phyloP scores from a whole-genome alignment of 768 basidiomycete genomes.

The Rickenella mellea region DNA sequence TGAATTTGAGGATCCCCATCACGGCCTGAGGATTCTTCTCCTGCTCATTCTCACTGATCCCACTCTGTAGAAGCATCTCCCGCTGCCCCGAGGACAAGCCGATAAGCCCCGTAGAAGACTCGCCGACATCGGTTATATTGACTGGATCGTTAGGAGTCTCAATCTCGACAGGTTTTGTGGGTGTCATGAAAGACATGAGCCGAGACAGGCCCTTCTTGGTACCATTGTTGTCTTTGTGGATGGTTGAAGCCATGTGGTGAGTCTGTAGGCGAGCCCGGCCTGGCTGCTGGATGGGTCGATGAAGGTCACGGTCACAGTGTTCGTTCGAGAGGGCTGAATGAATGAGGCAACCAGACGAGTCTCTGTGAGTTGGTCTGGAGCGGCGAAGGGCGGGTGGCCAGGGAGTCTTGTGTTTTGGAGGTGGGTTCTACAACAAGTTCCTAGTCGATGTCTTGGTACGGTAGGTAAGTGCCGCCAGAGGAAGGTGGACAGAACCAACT shows the following conservation, averaged over 20 bases:
- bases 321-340: slow-evolving; percentile 63
- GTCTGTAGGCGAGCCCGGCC: not conserved
- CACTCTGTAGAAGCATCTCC: slow-evolving; percentile 88
- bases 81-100: slow-evolving; percentile 99
- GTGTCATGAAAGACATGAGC: slow-evolving; percentile 64
- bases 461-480: too few relatives aligned
- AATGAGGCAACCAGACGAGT: slow-evolving; percentile 28
- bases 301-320: slow-evolving; percentile 29
- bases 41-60: slow-evolving; percentile 89
- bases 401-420: too few relatives aligned
- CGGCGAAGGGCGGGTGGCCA: too few relatives aligned
- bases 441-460: too few relatives aligned
- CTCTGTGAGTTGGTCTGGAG: too few relatives aligned
- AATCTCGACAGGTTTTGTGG: slow-evolving; percentile 78
- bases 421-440: too few relatives aligned
- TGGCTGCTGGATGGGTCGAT: slow-evolving; percentile 22
- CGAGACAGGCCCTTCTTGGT: slow-evolving; percentile 57
- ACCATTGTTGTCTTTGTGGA: too few relatives aligned
- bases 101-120: slow-evolving; percentile 95
- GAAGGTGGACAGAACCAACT: too few relatives aligned
- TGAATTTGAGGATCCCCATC: slow-evolving; percentile 98
- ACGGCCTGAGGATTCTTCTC: slow-evolving; percentile 97
- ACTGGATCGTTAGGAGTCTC: slow-evolving; percentile 98
- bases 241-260: slow-evolving; percentile 38
- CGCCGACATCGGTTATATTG: slow-evolving; percentile 97